Percentiles rank a stretch among this genome's conserved stretches.
phyloP scores from a whole-genome alignment of 495 filamentous ascomycete species.

The Polyplosphaeria fusca region DNA sequence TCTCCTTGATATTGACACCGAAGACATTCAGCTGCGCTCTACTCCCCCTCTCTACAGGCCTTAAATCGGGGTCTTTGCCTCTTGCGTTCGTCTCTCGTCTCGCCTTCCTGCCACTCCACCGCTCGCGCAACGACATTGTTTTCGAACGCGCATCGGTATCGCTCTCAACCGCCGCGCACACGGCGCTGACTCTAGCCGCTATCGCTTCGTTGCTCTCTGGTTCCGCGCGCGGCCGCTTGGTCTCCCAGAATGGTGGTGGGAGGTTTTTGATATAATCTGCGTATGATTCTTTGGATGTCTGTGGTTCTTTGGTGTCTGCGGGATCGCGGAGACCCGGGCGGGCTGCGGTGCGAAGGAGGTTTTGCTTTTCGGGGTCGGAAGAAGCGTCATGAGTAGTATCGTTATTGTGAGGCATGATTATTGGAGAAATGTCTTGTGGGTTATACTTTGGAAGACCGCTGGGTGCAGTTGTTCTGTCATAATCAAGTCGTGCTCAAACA shows the following conservation, averaged over 20 bases:
- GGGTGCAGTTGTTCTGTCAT: too few species aligned
- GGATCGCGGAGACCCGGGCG: neutral
- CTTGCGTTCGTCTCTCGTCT: conserved; percentile 1
- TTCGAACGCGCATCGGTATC: conserved; percentile 5
- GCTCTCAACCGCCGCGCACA: conserved; percentile 4
- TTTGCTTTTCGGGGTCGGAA: conserved; percentile 1
- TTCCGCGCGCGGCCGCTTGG: neutral
- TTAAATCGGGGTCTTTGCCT: conserved; percentile 2
- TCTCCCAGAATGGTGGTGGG: conserved; percentile 9
- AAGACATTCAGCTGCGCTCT: conserved; percentile 11
- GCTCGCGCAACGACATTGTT: conserved; percentile 6
- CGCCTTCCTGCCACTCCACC: conserved; percentile 4
- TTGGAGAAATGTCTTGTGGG: neutral
- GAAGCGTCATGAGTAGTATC: neutral
- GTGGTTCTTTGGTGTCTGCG: neutral
- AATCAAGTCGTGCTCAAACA: too few species aligned
- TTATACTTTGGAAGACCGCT: neutral
- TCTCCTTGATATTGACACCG: conserved; percentile 8
- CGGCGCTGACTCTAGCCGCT: conserved; percentile 3
- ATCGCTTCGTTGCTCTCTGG: conserved; percentile 1
- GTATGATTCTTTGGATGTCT: conserved; percentile 10
- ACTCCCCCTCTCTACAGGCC: conserved; percentile 10
- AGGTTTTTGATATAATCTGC: conserved; percentile 5
- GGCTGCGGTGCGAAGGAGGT: neutral
- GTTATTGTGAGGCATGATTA: neutral